These are phyloP conservation scores for Xylariaceae sp. DNA, from an alignment of 2,329 filamentous ascomycete species.

Conservation along the genomic window DNA sequence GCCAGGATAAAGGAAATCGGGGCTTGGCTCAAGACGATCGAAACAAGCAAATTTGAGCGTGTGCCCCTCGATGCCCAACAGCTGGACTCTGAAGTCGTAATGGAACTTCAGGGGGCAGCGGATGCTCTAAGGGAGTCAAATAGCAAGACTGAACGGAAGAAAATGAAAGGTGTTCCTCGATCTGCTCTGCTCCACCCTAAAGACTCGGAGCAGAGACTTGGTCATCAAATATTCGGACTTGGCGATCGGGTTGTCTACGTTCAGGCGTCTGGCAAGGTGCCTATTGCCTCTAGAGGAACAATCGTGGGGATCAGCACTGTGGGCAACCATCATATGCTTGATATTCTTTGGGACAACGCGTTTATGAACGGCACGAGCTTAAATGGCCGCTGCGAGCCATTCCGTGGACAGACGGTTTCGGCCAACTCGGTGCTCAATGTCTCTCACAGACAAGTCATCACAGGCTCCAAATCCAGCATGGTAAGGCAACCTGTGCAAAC, in stretches of 20 bases:
- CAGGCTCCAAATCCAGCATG: constrained; percentile 64
- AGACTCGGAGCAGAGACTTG: constrained; percentile 91
- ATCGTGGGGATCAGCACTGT: constrained; percentile 95
- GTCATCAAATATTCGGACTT: constrained; percentile 81
- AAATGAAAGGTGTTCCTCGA: constrained; percentile 81
- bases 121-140: constrained; percentile 65
- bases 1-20: constrained; percentile 91
- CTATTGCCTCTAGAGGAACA: constrained; percentile 88
- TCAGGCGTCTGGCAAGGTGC: constrained; percentile 90
- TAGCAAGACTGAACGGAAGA: constrained; percentile 66
- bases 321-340: constrained; percentile 79
- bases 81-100: constrained; percentile 88
- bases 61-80: constrained; percentile 98
- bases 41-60: constrained; percentile 90
- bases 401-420: constrained; percentile 91
- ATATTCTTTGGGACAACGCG: constrained; percentile 90
- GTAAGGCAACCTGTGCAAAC: constrained; percentile 58
- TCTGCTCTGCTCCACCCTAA: constrained; percentile 89
- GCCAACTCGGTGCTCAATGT: constrained; percentile 89
- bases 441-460: constrained; percentile 80
- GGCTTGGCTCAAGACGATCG: constrained; percentile 88
- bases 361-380: constrained; percentile 98
- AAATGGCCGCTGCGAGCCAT: constrained; percentile 87
- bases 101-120: constrained; percentile 77
- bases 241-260: constrained; percentile 95